A percentile compares a stretch with the other conserved stretches of the same genome.
Conservation (phyloP, 2,329 filamentous ascomycete genomes). For the Cladophialophora exuberans region DNA sequence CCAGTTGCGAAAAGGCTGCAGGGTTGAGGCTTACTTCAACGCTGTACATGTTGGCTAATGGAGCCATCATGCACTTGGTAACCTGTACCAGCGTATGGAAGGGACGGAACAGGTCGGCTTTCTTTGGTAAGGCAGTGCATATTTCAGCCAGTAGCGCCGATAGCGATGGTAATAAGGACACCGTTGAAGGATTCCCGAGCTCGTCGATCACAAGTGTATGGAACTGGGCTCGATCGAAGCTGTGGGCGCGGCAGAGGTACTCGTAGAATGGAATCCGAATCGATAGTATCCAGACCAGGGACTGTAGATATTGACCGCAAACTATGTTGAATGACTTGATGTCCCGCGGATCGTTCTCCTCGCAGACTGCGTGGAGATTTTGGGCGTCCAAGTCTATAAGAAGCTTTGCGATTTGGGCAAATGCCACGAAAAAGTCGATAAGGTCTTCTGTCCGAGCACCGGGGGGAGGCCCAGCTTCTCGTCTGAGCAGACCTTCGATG, state of each 20-base stretch:
- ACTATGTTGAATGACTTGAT: conserved; percentile 37
- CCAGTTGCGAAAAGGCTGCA: conserved; percentile 20
- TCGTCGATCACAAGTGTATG: conserved; percentile 19
- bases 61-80: conserved; percentile 31
- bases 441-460: conserved; percentile 33
- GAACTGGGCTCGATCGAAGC: conserved; percentile 32
- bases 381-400: conserved; percentile 45
- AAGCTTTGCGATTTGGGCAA: conserved; percentile 44
- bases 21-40: conserved; percentile 6
- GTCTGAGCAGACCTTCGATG: conserved; percentile 44
- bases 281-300: conserved; percentile 43
- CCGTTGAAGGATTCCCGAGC: conserved; percentile 13
- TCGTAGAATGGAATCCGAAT: conserved; percentile 43
- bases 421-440: conserved; percentile 48
- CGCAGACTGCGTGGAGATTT: conserved; percentile 36
- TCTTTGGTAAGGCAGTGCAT: conserved; percentile 18
- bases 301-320: conserved; percentile 37
- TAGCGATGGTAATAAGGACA: conserved; percentile 17
- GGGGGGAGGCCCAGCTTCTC: conserved; percentile 34
- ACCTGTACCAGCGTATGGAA: conserved; percentile 18
- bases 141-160: conserved; percentile 23
- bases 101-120: conserved; percentile 21
- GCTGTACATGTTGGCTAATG: conserved; percentile 9
- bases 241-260: conserved; percentile 38
- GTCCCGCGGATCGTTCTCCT: conserved; percentile 36